Evolutionary conservation across 129 eudicot species (phyloP).

Genomic region (Kitagawia praeruptora): DNA sequence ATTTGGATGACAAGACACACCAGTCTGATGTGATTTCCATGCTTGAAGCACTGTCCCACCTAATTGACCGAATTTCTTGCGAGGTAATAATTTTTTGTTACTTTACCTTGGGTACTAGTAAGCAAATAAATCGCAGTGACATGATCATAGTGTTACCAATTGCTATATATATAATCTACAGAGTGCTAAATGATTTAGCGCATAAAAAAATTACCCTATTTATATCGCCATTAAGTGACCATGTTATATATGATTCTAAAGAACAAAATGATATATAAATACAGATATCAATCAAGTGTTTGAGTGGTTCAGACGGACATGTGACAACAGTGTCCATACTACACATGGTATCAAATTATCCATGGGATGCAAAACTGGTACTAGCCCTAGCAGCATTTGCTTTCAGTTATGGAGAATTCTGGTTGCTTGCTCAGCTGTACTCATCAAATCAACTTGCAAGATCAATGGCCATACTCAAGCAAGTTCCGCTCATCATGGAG

Average conservation of each 20-base stretch:
- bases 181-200: too few species aligned
- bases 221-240: background rate
- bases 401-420: conserved; percentile 69
- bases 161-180: background rate
- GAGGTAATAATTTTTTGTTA: conserved; percentile 32
- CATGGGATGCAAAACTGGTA: conserved; percentile 88
- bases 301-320: conserved; percentile 56
- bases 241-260: background rate
- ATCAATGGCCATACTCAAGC: conserved; percentile 69
- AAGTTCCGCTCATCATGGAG: conserved; percentile 55
- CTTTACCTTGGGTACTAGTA: background rate
- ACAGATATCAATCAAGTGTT: conserved; percentile 47
- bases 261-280: background rate
- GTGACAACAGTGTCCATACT: conserved; percentile 48
- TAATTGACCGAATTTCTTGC: conserved; percentile 44
- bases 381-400: conserved; percentile 79
- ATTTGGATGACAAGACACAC: conserved; percentile 20
- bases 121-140: background rate
- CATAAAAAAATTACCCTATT: too few species aligned
- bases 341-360: conserved; percentile 37
- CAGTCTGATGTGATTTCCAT: conserved; percentile 24
- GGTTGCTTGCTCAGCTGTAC: conserved; percentile 75
- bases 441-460: conserved; percentile 66
- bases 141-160: background rate
- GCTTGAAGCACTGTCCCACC: conserved; percentile 36